Conservation (phyloP, 306 rosid species). For the Purshia tridentata region DNA sequence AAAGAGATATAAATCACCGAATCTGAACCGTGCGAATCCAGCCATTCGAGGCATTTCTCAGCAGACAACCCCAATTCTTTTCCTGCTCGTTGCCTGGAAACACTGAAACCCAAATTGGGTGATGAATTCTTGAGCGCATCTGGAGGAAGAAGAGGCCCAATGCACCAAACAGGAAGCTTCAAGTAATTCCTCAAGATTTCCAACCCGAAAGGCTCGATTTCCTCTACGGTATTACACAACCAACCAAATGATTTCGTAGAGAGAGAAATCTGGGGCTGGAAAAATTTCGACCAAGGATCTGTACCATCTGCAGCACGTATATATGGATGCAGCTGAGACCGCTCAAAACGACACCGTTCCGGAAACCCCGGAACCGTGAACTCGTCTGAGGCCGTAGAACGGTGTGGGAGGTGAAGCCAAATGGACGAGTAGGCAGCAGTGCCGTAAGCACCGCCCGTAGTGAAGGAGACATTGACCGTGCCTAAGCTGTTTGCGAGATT, state of each 20-base stretch:
- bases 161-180: constrained; percentile 32
- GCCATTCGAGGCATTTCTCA: too few relatives aligned
- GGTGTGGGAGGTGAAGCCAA: constrained; percentile 26
- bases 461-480: constrained; percentile 38
- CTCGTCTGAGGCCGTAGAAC: constrained; percentile 29
- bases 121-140: constrained; percentile 49
- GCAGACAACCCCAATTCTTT: too few relatives aligned
- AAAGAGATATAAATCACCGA: too few relatives aligned
- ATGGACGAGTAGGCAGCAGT: neutral
- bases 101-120: too few relatives aligned
- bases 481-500: constrained; percentile 47
- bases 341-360: constrained; percentile 40
- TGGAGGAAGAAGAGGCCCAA: constrained; percentile 17
- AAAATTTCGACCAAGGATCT: constrained; percentile 57
- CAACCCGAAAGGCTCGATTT: constrained; percentile 60
- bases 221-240: constrained; percentile 65
- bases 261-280: constrained; percentile 32
- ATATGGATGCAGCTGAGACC: constrained; percentile 45
- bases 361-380: constrained; percentile 68
- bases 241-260: constrained; percentile 52
- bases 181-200: constrained; percentile 43
- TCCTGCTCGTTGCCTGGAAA: too few relatives aligned
- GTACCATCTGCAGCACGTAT: constrained; percentile 53
- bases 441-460: constrained; percentile 34
- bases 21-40: too few relatives aligned